phyloP scores from a whole-genome alignment of 1,139 yeast genomes.

The Kurtzmaniella natalensis region DNA sequence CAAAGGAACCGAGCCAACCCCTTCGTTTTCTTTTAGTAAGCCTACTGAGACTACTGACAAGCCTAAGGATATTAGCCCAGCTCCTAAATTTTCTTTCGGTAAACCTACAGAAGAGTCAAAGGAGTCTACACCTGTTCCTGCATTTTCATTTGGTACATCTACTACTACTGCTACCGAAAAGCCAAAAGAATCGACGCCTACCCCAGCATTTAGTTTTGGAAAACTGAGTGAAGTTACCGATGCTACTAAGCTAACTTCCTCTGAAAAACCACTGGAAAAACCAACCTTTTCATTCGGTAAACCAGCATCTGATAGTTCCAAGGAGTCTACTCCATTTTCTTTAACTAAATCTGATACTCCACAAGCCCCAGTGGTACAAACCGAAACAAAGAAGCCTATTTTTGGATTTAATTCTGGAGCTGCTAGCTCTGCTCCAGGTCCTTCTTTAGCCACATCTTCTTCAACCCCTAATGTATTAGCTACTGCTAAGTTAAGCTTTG shows the following conservation, averaged over 20 bases:
- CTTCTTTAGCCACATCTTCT: background rate
- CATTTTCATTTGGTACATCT: slow-evolving; percentile 1
- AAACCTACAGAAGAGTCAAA: background rate
- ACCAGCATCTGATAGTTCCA: background rate
- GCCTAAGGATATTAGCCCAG: background rate
- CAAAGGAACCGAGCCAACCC: slow-evolving; percentile 1
- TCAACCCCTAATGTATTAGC: background rate
- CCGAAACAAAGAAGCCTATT: too few species aligned
- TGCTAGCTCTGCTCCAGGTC: background rate
- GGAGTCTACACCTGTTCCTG: background rate
- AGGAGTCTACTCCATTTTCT: background rate
- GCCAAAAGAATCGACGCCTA: background rate
- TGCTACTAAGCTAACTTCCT: too few species aligned
- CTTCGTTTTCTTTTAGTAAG: background rate
- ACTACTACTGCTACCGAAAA: background rate
- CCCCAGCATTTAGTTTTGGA: slow-evolving; percentile 5
- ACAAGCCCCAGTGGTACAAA: background rate
- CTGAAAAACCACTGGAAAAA: slow-evolving; percentile 1
- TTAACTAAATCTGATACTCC: background rate
- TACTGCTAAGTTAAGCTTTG: background rate
- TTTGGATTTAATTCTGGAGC: background rate
- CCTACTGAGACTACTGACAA: slow-evolving; percentile 5
- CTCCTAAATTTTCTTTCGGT: slow-evolving; percentile 5
- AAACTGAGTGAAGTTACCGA: background rate
- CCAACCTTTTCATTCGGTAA: slow-evolving; percentile 1